Conservation (phyloP, 148 eudicot species). For the Spergularia marina region DNA sequence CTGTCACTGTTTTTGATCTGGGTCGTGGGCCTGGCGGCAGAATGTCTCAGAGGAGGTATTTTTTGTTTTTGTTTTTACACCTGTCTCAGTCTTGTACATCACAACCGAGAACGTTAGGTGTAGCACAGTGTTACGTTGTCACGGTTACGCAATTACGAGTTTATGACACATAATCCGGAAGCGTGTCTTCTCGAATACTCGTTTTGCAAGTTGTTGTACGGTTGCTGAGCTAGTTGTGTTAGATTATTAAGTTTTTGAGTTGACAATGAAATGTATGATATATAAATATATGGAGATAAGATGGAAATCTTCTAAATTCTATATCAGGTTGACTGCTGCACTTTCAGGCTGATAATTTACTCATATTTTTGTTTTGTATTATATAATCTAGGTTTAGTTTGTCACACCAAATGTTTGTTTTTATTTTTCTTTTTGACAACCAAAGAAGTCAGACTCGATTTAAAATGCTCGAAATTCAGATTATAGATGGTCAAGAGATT, state of each 20-base stretch:
- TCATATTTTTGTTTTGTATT: neutral
- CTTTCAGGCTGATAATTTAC: conserved; percentile 3
- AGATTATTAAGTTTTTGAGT: neutral
- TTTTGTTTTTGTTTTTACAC: neutral
- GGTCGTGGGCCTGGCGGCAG: conserved; percentile 99
- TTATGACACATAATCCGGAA: neutral
- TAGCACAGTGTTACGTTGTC: no score
- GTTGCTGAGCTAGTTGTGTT: conserved; percentile 1
- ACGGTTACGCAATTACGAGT: neutral
- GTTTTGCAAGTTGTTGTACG: no score
- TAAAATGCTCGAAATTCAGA: conserved; percentile 10
- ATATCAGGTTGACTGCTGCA: conserved; percentile 10
- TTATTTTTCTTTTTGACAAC: neutral
- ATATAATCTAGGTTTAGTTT: neutral
- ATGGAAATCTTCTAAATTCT: neutral
- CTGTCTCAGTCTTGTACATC: no score
- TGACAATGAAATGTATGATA: no score
- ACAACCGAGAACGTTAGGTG: neutral
- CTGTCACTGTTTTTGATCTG: conserved; percentile 79
- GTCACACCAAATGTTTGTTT: neutral
- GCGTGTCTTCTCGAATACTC: neutral
- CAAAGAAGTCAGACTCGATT: conserved; percentile 6
- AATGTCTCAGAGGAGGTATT: conserved; percentile 86
- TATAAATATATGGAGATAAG: neutral
- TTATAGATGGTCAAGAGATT: conserved; percentile 17